These are phyloP conservation scores for Kuraishia borneana DNA, from an alignment of 805 yeast genomes.

Conservation along the genomic window DNA sequence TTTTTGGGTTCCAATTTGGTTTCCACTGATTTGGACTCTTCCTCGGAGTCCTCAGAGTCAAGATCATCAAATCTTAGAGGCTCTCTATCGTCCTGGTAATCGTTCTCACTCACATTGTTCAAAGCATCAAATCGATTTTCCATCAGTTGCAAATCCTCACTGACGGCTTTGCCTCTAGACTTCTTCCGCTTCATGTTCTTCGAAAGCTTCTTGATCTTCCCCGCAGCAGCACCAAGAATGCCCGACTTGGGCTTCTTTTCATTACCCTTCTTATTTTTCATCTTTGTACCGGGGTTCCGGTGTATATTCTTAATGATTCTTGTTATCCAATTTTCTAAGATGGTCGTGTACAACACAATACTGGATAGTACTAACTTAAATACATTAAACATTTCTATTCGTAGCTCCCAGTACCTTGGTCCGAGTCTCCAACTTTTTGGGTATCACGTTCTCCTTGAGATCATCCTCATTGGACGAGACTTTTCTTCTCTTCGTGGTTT, in stretches of 20 bases:
- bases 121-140: neutral
- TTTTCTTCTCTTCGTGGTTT: no score
- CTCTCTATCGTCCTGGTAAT: neutral
- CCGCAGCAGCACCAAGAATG: neutral
- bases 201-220: conserved; percentile 1
- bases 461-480: no score
- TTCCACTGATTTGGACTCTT: neutral
- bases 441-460: no score
- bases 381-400: no score
- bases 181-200: neutral
- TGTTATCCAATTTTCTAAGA: no score
- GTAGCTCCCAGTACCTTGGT: no score
- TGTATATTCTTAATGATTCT: no score
- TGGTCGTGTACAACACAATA: no score
- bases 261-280: neutral
- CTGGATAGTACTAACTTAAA: no score
- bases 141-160: neutral
- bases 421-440: neutral
- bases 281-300: neutral
- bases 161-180: neutral
- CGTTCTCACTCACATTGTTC: neutral
- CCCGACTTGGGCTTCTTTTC: neutral
- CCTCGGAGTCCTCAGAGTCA: neutral
- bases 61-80: neutral
- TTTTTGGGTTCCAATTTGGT: neutral